Evolutionary conservation across 2,329 filamentous ascomycete species (phyloP).

Genomic region (Metarhizium sp.): DNA sequence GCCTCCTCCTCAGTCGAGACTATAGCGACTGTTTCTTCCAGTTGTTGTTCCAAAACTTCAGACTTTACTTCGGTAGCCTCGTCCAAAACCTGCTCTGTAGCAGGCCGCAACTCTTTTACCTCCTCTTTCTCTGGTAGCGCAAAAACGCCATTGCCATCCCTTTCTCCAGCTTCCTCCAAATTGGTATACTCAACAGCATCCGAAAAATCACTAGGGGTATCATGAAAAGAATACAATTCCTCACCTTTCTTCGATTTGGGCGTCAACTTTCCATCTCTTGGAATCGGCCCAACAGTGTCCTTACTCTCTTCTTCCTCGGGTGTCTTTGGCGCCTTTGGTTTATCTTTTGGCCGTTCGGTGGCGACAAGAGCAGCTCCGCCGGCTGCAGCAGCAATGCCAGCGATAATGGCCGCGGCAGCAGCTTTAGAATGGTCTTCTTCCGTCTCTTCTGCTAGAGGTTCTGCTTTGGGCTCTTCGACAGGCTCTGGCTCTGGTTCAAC

Average conservation of each 20-base stretch:
- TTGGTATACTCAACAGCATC: constrained; percentile 19
- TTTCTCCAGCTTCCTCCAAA: constrained; percentile 14
- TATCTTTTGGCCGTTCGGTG: neutral
- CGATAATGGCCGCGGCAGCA: neutral
- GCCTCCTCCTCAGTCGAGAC: neutral
- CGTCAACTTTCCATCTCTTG: constrained; percentile 22
- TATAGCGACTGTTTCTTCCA: neutral
- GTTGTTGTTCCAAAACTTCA: neutral
- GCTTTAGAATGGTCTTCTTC: constrained; percentile 1
- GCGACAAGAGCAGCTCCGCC: constrained; percentile 5
- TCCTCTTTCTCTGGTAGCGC: constrained; percentile 18
- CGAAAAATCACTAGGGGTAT: constrained; percentile 28
- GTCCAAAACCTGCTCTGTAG: neutral
- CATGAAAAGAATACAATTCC: constrained; percentile 26
- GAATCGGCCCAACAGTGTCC: constrained; percentile 29
- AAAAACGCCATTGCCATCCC: constrained; percentile 16
- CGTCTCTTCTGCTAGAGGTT: neutral
- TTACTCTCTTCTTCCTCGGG: constrained; percentile 27
- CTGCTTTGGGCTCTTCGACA: neutral
- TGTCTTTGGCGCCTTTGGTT: neutral
- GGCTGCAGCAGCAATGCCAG: neutral
- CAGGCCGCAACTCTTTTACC: neutral
- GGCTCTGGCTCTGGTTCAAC: neutral
- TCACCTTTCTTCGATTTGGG: constrained; percentile 33
- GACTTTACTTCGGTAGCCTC: neutral